These are phyloP conservation scores for Psilocybe mexicana DNA, from an alignment of 1,284 basidiomycete species.

Conservation along the genomic window DNA sequence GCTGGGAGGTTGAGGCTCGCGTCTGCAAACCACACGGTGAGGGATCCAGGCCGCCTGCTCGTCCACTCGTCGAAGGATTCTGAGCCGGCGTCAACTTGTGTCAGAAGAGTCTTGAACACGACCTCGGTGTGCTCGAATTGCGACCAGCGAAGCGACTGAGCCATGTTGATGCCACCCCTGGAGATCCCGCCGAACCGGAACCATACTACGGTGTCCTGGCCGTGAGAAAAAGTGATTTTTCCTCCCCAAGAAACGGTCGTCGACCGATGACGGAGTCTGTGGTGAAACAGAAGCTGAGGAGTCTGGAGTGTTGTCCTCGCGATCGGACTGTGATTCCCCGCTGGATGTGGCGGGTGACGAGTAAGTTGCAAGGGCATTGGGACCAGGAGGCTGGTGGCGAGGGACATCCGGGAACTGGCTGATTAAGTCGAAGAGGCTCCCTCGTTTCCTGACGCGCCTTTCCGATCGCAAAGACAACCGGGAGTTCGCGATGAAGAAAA, in stretches of 20 bases:
- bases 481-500: too few relatives aligned
- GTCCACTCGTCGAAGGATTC: neutral
- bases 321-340: neutral
- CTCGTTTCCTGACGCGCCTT: neutral
- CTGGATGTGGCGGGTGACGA: neutral
- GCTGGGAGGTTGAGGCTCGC: neutral
- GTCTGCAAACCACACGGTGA: neutral
- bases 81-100: too few relatives aligned
- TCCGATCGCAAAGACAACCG: neutral
- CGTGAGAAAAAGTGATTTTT: neutral
- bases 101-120: too few relatives aligned
- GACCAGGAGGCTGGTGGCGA: neutral
- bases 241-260: too few relatives aligned
- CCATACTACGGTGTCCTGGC: too few relatives aligned
- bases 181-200: too few relatives aligned
- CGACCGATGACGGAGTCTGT: too few relatives aligned
- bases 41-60: neutral
- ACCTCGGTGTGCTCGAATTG: too few relatives aligned
- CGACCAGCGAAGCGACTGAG: too few relatives aligned
- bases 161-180: too few relatives aligned
- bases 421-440: neutral
- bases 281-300: too few relatives aligned
- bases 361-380: neutral
- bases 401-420: conserved; percentile 8
- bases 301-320: neutral